Conservation (phyloP, 192 early-diverging fungal species). For the Coemansia sp. region DNA sequence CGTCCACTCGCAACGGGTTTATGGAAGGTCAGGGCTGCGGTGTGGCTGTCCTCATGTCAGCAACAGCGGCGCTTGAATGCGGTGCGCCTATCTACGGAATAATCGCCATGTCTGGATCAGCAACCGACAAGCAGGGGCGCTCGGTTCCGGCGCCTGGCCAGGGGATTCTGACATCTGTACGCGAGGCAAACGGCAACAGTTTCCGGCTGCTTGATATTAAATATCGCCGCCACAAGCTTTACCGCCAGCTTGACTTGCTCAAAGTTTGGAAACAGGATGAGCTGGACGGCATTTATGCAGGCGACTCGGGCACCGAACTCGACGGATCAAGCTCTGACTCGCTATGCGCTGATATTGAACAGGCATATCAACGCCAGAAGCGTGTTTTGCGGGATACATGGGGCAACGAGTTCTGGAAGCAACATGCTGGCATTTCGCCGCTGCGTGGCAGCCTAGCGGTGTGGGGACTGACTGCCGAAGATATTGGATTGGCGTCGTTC, state of each 20-base stretch:
- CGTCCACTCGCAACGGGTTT: constrained; percentile 86
- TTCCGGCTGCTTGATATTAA: constrained; percentile 69
- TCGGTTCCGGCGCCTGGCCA: constrained; percentile 93
- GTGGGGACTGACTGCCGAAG: constrained; percentile 69
- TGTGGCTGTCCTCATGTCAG: constrained; percentile 87
- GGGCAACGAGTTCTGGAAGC: constrained; percentile 9
- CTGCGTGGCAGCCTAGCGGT: constrained; percentile 81
- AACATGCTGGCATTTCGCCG: constrained; percentile 67
- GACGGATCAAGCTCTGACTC: background rate
- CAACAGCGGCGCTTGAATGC: constrained; percentile 80
- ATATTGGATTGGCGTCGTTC: constrained; percentile 38
- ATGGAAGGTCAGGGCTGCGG: constrained; percentile 91
- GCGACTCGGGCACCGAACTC: background rate
- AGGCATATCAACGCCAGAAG: constrained; percentile 64
- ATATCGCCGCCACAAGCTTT: constrained; percentile 77
- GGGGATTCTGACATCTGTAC: constrained; percentile 88
- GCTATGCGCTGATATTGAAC: constrained; percentile 55
- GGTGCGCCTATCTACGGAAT: constrained; percentile 91
- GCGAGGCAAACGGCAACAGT: constrained; percentile 54
- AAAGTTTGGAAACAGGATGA: background rate
- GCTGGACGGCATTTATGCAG: background rate
- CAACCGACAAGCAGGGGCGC: constrained; percentile 92
- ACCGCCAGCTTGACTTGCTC: constrained; percentile 11
- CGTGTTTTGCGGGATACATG: constrained; percentile 61
- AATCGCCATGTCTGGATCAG: constrained; percentile 81